Percentiles rank a stretch among this genome's conserved stretches.
Evolutionary conservation across 2,329 filamentous ascomycete genomes (phyloP).

Genomic region (Ceratocystis destructans): DNA sequence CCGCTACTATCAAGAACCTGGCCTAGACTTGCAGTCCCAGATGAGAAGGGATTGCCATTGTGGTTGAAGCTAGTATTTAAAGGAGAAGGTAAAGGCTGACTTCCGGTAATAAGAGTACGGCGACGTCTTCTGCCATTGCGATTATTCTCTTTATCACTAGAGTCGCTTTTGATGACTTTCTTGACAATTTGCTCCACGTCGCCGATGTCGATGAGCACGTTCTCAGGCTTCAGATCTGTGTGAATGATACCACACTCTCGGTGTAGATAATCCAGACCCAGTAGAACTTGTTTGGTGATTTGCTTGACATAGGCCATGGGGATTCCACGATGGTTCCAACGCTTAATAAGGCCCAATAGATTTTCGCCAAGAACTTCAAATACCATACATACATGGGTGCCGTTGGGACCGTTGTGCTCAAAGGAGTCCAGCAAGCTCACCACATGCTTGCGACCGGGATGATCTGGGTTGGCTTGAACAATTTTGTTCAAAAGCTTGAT

Average conservation of each 20-base stretch:
- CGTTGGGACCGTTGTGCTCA: slow-evolving; percentile 93
- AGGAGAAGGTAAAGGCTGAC: slow-evolving; percentile 87
- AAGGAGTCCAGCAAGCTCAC: slow-evolving; percentile 94
- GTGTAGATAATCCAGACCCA: slow-evolving; percentile 91
- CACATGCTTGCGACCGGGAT: slow-evolving; percentile 87
- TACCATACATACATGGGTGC: slow-evolving; percentile 96
- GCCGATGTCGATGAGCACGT: slow-evolving; percentile 95
- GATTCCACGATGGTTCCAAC: slow-evolving; percentile 95
- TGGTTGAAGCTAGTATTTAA: slow-evolving; percentile 84
- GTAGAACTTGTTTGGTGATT: slow-evolving; percentile 93
- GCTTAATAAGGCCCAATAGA: slow-evolving; percentile 85
- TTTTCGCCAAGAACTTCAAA: slow-evolving; percentile 97
- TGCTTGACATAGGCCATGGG: slow-evolving; percentile 95
- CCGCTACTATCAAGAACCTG: slow-evolving; percentile 54
- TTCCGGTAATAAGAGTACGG: slow-evolving; percentile 90
- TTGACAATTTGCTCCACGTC: slow-evolving; percentile 98
- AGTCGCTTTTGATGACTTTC: slow-evolving; percentile 77
- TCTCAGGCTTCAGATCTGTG: slow-evolving; percentile 93
- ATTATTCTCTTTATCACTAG: slow-evolving; percentile 67
- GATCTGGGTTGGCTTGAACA: slow-evolving; percentile 84
- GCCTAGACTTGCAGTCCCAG: slow-evolving; percentile 51
- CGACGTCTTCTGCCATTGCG: slow-evolving; percentile 80
- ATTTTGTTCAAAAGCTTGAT: slow-evolving; percentile 97
- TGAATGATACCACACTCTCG: slow-evolving; percentile 98
- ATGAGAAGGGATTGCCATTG: slow-evolving; percentile 24